These are phyloP conservation scores for Carex scoparia DNA, from an alignment of 176 grass and related monocot genomes.

Conservation along the genomic window DNA sequence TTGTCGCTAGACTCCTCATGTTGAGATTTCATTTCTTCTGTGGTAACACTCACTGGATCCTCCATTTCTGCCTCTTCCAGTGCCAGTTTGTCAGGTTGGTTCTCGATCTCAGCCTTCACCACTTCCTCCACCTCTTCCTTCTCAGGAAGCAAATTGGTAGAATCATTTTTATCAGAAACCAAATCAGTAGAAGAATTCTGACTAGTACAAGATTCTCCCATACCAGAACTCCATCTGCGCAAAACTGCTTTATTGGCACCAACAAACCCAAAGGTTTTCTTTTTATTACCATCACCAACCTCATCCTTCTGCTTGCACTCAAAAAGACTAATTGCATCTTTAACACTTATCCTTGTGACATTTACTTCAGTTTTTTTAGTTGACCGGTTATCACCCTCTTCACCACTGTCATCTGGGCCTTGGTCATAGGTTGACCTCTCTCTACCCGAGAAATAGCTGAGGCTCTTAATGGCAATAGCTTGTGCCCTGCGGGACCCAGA, in stretches of 20 bases:
- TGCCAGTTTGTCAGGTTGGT: slow-evolving; percentile 6
- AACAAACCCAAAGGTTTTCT: slow-evolving; percentile 53
- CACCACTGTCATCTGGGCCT: slow-evolving; percentile 58
- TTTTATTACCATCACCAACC: slow-evolving; percentile 60
- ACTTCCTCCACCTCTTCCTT: slow-evolving; percentile 36
- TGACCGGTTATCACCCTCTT: slow-evolving; percentile 58
- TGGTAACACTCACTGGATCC: slow-evolving; percentile 31
- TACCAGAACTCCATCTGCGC: slow-evolving; percentile 92
- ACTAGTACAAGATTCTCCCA: slow-evolving; percentile 63
- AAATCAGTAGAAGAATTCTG: slow-evolving; percentile 54
- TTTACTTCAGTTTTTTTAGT: slow-evolving; percentile 72
- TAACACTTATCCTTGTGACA: slow-evolving; percentile 84
- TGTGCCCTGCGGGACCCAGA: slow-evolving; percentile 88
- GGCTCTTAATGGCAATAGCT: slow-evolving; percentile 90
- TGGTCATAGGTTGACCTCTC: slow-evolving; percentile 65
- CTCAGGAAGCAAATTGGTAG: slow-evolving; percentile 26
- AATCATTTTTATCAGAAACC: slow-evolving; percentile 43
- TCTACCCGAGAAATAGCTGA: slow-evolving; percentile 75
- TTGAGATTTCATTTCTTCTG: slow-evolving; percentile 38
- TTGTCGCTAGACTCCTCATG: slow-evolving; percentile 49
- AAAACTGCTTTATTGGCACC: slow-evolving; percentile 67
- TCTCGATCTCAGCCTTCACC: slow-evolving; percentile 31
- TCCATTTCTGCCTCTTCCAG: slow-evolving; percentile 36
- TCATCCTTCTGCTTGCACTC: slow-evolving; percentile 89
- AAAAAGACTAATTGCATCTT: slow-evolving; percentile 95